These are phyloP conservation scores for Erythrobasidium yunnanense DNA, from an alignment of 768 basidiomycete species.

Conservation along the genomic window DNA sequence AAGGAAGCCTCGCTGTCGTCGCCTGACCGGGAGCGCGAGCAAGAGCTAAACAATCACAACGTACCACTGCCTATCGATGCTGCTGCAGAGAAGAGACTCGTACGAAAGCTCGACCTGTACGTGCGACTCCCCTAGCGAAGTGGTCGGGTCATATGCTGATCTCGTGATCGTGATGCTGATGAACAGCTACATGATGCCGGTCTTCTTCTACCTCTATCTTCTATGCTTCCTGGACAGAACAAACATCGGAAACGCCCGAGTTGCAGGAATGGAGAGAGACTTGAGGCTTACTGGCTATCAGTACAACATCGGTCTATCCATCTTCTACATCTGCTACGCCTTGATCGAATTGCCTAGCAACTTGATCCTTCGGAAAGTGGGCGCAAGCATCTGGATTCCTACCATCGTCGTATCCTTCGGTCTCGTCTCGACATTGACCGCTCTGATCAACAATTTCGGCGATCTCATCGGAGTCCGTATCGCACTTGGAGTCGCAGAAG, in stretches of 20 bases:
- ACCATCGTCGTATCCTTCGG: conserved; percentile 26
- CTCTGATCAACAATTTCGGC: conserved; percentile 23
- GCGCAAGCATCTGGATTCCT: conserved; percentile 27
- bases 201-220: not conserved
- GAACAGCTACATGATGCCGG: no score
- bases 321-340: conserved; percentile 18
- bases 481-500: conserved; percentile 17
- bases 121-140: not conserved
- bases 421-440: conserved; percentile 16
- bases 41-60: not conserved
- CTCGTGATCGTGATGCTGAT: not conserved
- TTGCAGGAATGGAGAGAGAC: conserved; percentile 22
- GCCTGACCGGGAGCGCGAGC: no score
- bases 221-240: conserved; percentile 12
- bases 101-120: conserved; percentile 23
- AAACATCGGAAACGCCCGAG: conserved; percentile 13
- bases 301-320: conserved; percentile 13
- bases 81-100: not conserved
- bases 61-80: not conserved
- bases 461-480: conserved; percentile 24
- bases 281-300: not conserved
- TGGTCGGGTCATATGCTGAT: not conserved
- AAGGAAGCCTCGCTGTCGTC: no score
- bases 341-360: not conserved
- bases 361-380: not conserved